Percentiles rank a stretch among this genome's conserved stretches.
Evolutionary conservation across 768 basidiomycete genomes (phyloP).

Genomic region (Trametes maxima): DNA sequence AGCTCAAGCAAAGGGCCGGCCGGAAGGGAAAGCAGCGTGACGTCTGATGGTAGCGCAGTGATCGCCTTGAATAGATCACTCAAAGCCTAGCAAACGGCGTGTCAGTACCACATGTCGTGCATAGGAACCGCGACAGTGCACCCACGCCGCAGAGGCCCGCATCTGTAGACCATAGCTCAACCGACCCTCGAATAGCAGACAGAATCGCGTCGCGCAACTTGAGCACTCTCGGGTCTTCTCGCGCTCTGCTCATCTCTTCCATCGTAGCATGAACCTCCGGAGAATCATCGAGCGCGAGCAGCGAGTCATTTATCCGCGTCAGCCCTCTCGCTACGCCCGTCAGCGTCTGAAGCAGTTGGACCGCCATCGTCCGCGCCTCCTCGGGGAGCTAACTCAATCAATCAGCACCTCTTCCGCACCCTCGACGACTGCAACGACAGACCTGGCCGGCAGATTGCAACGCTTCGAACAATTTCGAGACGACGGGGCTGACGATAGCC

Average conservation of each 20-base stretch:
- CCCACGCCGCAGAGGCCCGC: slow-evolving; percentile 75
- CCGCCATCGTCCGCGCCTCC: slow-evolving; percentile 64
- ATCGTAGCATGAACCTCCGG: slow-evolving; percentile 53
- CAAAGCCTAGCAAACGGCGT: slow-evolving; percentile 51
- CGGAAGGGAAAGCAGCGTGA: slow-evolving; percentile 78
- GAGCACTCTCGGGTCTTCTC: slow-evolving; percentile 64
- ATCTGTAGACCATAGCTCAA: slow-evolving; percentile 81
- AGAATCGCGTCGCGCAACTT: slow-evolving; percentile 71
- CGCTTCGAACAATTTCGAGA: slow-evolving; percentile 66
- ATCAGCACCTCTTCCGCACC: background rate
- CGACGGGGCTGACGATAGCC: slow-evolving; percentile 77
- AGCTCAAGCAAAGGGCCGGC: slow-evolving; percentile 81
- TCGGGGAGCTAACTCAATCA: slow-evolving; percentile 58
- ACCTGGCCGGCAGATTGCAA: slow-evolving; percentile 59
- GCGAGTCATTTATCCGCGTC: slow-evolving; percentile 71
- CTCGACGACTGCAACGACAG: slow-evolving; percentile 17
- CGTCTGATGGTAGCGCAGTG: slow-evolving; percentile 76
- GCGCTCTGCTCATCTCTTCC: slow-evolving; percentile 57
- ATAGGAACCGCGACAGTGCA: slow-evolving; percentile 18
- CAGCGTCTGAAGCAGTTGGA: slow-evolving; percentile 78
- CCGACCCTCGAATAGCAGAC: slow-evolving; percentile 54
- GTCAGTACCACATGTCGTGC: background rate
- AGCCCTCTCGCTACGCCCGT: slow-evolving; percentile 88
- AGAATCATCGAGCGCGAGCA: slow-evolving; percentile 60
- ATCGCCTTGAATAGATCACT: slow-evolving; percentile 87